These are phyloP conservation scores for Asterionellopsis glacialis DNA, from an alignment of 108 stramenopile species.

Conservation along the genomic window DNA sequence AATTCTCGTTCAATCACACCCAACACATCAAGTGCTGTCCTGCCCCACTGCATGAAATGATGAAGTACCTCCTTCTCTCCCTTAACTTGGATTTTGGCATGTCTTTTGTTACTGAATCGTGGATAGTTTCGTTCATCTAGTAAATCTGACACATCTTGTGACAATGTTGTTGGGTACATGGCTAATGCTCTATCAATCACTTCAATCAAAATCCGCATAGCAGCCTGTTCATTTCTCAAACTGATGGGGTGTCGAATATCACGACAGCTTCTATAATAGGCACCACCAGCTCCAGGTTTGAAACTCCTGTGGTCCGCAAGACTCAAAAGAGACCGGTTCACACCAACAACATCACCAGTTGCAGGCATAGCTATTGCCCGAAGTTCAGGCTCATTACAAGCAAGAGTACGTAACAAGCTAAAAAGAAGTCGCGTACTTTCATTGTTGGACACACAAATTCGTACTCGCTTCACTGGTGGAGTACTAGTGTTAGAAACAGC, in stretches of 20 bases:
- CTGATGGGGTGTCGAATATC: constrained; percentile 79
- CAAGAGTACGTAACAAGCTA: constrained; percentile 78
- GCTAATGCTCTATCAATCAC: constrained; percentile 50
- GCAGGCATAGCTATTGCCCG: constrained; percentile 41
- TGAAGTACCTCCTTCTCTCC: constrained; percentile 90
- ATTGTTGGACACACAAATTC: constrained; percentile 93
- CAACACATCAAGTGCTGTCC: constrained; percentile 67
- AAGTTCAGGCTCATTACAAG: constrained; percentile 63
- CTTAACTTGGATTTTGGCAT: constrained; percentile 86
- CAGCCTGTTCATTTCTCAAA: constrained; percentile 71
- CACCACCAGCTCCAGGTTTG: constrained; percentile 8
- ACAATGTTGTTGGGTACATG: constrained; percentile 76
- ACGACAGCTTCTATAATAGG: constrained; percentile 66
- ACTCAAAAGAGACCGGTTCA: constrained; percentile 36
- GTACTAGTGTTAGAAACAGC: background rate
- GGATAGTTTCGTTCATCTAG: constrained; percentile 55
- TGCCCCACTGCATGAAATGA: constrained; percentile 74
- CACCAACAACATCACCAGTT: constrained; percentile 26
- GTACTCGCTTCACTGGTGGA: constrained; percentile 61
- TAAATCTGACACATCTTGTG: constrained; percentile 66
- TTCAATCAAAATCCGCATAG: constrained; percentile 65
- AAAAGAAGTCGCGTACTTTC: constrained; percentile 88
- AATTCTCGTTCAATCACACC: constrained; percentile 71
- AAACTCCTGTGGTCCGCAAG: constrained; percentile 17
- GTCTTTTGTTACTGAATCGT: constrained; percentile 76